Evolutionary conservation across 352 stramenopile species (phyloP).

Genomic region (Phytophthora fragariaefolia): DNA sequence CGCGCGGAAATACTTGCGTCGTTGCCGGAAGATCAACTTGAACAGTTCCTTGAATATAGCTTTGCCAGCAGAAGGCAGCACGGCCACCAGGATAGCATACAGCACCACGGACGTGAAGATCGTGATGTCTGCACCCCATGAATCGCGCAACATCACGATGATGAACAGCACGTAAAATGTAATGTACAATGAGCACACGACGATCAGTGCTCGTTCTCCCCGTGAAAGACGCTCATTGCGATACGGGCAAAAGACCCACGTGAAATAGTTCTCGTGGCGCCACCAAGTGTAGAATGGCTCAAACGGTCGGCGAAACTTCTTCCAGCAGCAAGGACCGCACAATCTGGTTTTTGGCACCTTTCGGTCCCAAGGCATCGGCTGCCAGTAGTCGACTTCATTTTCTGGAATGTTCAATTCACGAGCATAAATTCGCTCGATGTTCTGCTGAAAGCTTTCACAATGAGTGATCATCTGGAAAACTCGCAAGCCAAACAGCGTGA

Average conservation of each 20-base stretch:
- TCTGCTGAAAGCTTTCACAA: constrained; percentile 67
- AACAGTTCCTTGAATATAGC: constrained; percentile 82
- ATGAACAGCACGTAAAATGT: constrained; percentile 82
- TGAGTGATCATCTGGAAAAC: constrained; percentile 67
- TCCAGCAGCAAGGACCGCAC: constrained; percentile 72
- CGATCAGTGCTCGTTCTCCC: constrained; percentile 65
- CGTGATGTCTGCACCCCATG: constrained; percentile 44
- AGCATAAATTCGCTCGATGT: constrained; percentile 67
- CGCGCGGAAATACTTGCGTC: constrained; percentile 70
- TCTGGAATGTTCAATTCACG: constrained; percentile 59
- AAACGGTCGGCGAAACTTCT: constrained; percentile 62
- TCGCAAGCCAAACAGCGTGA: constrained; percentile 60
- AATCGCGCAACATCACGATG: constrained; percentile 63
- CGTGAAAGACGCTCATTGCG: constrained; percentile 66
- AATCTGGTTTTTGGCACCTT: constrained; percentile 74
- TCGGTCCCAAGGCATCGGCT: constrained; percentile 73
- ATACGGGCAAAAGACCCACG: constrained; percentile 77
- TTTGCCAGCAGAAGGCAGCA: constrained; percentile 67
- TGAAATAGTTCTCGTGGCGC: constrained; percentile 84
- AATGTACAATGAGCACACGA: constrained; percentile 76
- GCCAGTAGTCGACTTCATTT: constrained; percentile 77
- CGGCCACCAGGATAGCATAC: constrained; percentile 58
- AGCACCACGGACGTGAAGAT: constrained; percentile 51
- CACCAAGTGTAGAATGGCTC: constrained; percentile 84
- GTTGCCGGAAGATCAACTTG: constrained; percentile 77